Evolutionary conservation across 2,329 filamentous ascomycete species (phyloP).

Genomic region (Metarhizium anisopliae): DNA sequence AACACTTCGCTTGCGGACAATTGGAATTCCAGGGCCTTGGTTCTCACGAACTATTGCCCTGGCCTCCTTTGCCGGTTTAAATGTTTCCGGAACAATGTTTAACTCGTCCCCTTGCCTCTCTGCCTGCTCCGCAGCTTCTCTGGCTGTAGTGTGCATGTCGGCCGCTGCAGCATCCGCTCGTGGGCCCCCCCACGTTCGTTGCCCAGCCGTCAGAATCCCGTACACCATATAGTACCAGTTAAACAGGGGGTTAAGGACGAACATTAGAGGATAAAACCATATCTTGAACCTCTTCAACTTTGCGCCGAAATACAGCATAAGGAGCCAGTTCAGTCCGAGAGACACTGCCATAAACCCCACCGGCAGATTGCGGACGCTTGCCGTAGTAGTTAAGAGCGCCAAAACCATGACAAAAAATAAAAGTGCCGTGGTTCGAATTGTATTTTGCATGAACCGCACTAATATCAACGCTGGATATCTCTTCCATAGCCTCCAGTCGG

Average conservation of each 20-base stretch:
- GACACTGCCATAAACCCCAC: slow-evolving; percentile 92
- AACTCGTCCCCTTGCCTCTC: slow-evolving; percentile 75
- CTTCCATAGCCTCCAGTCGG: slow-evolving; percentile 84
- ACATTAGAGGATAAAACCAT: slow-evolving; percentile 93
- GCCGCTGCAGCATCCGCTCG: slow-evolving; percentile 80
- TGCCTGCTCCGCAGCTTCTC: slow-evolving; percentile 76
- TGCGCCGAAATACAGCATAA: slow-evolving; percentile 93
- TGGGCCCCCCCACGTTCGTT: slow-evolving; percentile 92
- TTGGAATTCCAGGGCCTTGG: slow-evolving; percentile 19
- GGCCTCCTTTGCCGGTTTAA: slow-evolving; percentile 52
- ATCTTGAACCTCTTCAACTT: slow-evolving; percentile 86
- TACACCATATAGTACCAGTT: slow-evolving; percentile 99
- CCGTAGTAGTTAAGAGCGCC: slow-evolving; percentile 76
- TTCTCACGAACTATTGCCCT: slow-evolving; percentile 22
- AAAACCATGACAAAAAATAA: slow-evolving; percentile 92
- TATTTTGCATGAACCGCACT: slow-evolving; percentile 91
- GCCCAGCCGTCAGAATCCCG: slow-evolving; percentile 87
- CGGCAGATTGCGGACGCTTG: slow-evolving; percentile 68
- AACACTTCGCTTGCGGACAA: slow-evolving; percentile 42
- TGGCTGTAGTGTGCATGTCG: slow-evolving; percentile 64
- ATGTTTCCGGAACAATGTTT: slow-evolving; percentile 82
- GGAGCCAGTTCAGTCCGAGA: slow-evolving; percentile 82
- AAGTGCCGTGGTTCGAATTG: slow-evolving; percentile 85
- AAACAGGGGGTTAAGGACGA: slow-evolving; percentile 89
- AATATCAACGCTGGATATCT: slow-evolving; percentile 80